Evolutionary conservation across 192 early-diverging fungal genomes (phyloP).

Genomic region (Coemansia sp.): DNA sequence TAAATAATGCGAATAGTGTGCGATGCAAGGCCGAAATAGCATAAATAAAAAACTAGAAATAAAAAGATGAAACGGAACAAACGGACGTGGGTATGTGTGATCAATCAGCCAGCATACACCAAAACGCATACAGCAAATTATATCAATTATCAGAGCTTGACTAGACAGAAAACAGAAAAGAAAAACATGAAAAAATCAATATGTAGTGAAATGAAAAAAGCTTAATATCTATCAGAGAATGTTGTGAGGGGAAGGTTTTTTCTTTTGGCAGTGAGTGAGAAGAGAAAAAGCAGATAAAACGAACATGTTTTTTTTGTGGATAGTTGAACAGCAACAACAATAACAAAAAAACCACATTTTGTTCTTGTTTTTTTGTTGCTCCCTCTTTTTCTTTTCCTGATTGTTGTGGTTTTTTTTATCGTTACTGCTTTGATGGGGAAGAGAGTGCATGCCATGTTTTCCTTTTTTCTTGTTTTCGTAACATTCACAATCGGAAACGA

Average conservation of each 20-base stretch:
- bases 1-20: too few relatives aligned
- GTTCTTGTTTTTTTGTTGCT: neutral
- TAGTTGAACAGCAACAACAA: neutral
- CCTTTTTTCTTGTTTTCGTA: neutral
- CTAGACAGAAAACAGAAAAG: constrained; percentile 6
- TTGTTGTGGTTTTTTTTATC: neutral
- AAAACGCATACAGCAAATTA: neutral
- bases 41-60: too few relatives aligned
- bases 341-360: neutral
- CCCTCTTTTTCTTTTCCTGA: neutral
- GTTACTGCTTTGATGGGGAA: neutral
- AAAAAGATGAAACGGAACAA: too few relatives aligned
- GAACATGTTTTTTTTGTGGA: too few relatives aligned
- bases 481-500: too few relatives aligned
- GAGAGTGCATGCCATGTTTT: neutral
- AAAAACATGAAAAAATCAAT: constrained; percentile 10
- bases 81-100: too few relatives aligned
- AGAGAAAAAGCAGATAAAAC: too few relatives aligned
- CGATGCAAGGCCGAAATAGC: too few relatives aligned
- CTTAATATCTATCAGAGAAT: neutral
- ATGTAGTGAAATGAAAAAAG: neutral
- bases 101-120: too few relatives aligned
- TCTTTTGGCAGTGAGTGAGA: neutral
- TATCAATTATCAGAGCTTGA: neutral
- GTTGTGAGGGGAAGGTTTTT: neutral